These are phyloP conservation scores for Garcia nutans DNA, from an alignment of 345 rosid species.

Conservation along the genomic window DNA sequence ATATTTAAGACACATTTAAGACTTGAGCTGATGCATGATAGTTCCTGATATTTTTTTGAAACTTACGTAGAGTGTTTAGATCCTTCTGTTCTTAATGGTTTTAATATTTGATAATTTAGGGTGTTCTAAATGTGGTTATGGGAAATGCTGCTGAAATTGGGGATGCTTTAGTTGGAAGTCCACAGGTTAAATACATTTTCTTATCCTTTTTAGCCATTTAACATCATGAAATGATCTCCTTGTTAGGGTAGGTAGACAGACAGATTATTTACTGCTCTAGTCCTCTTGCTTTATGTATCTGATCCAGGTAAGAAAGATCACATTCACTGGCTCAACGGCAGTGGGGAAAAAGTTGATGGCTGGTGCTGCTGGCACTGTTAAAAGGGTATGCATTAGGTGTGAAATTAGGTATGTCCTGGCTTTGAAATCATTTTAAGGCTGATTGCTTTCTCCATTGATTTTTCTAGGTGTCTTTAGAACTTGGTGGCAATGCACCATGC, in stretches of 20 bases:
- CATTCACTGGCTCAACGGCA: conserved; percentile 95
- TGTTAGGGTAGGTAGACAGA: neutral
- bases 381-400: conserved; percentile 54
- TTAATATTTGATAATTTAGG: conserved; percentile 42
- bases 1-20: neutral
- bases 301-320: conserved; percentile 81
- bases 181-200: conserved; percentile 51
- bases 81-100: conserved; percentile 15
- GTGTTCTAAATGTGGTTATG: conserved; percentile 79
- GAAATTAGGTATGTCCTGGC: neutral
- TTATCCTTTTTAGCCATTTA: conserved; percentile 5
- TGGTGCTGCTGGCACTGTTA: conserved; percentile 89
- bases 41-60: neutral
- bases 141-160: conserved; percentile 91
- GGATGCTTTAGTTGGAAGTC: conserved; percentile 69
- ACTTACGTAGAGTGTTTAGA: neutral
- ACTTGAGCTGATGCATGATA: conserved; percentile 1
- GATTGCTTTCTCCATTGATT: conserved; percentile 19
- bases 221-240: conserved; percentile 13
- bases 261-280: neutral
- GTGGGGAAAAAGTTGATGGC: conserved; percentile 98
- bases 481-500: conserved; percentile 98
- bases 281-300: conserved; percentile 22
- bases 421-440: conserved; percentile 12
- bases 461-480: conserved; percentile 80